Conservation (phyloP, 2,329 filamentous ascomycete genomes). For the Ilyonectria sp. region DNA sequence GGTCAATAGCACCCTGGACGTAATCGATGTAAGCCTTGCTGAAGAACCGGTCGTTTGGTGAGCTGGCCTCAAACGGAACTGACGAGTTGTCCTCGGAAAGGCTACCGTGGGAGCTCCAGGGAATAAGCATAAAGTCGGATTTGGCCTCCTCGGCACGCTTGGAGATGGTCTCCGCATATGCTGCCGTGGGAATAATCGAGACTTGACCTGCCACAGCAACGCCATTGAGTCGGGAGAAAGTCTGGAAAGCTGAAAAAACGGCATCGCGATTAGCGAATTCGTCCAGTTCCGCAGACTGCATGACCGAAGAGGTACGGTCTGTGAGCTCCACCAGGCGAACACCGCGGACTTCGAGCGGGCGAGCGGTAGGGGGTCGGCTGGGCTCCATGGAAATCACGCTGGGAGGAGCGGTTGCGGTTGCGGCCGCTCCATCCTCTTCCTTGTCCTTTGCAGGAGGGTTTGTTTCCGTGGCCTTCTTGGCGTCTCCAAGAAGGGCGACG, state of each 20-base stretch:
- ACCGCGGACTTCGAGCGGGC: conserved; percentile 69
- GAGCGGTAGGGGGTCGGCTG: neutral
- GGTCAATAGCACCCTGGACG: conserved; percentile 76
- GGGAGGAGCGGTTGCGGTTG: conserved; percentile 9
- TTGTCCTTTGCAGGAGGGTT: conserved; percentile 18
- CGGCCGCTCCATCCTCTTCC: conserved; percentile 6
- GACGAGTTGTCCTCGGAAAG: conserved; percentile 71
- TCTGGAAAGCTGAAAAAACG: conserved; percentile 91
- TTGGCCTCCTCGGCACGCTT: conserved; percentile 78
- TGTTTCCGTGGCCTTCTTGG: conserved; percentile 27
- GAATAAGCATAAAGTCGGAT: conserved; percentile 84
- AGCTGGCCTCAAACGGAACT: conserved; percentile 36
- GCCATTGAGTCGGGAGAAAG: conserved; percentile 88
- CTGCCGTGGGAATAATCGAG: conserved; percentile 82
- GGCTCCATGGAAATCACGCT: conserved; percentile 13
- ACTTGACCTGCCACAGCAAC: conserved; percentile 87
- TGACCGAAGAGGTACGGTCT: conserved; percentile 94
- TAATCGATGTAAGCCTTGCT: conserved; percentile 77
- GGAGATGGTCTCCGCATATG: conserved; percentile 84
- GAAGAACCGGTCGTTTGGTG: conserved; percentile 45
- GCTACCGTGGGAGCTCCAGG: conserved; percentile 89
- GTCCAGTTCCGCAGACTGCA: conserved; percentile 89
- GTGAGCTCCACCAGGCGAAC: conserved; percentile 90
- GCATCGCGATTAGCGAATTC: conserved; percentile 83
- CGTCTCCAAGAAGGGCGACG: conserved; percentile 46